Conservation (phyloP, 257 asterid genomes). For the Perilla frutescens region DNA sequence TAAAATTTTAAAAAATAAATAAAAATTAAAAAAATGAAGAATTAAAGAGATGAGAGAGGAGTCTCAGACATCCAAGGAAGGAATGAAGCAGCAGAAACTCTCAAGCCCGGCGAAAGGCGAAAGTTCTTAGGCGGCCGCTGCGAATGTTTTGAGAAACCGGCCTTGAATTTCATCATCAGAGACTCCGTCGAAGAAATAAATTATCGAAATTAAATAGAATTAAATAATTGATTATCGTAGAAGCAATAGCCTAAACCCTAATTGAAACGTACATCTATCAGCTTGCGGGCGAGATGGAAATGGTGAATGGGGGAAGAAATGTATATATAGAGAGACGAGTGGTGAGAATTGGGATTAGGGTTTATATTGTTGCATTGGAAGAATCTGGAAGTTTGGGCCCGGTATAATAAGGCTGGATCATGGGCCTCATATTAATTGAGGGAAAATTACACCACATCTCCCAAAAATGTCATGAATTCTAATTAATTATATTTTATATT, state of each 20-base stretch:
- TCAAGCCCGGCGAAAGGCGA: conserved; percentile 68
- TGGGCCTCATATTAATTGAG: conserved; percentile 17
- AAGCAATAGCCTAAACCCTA: too few relatives aligned
- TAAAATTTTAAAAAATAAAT: background rate
- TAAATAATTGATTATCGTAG: too few relatives aligned
- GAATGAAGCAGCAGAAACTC: conserved; percentile 56
- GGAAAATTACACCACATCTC: too few relatives aligned
- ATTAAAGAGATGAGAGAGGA: background rate
- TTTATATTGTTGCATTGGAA: conserved; percentile 21
- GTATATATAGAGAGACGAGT: background rate
- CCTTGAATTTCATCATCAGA: conserved; percentile 51
- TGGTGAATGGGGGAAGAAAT: conserved; percentile 1
- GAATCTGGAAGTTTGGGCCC: conserved; percentile 34
- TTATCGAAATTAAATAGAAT: background rate
- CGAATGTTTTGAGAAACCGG: conserved; percentile 72
- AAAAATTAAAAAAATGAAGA: background rate
- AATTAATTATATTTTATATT: too few relatives aligned
- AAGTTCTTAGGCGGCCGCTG: conserved; percentile 68
- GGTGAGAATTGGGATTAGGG: conserved; percentile 29
- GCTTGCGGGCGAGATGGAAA: background rate
- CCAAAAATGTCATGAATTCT: too few relatives aligned
- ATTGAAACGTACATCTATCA: too few relatives aligned
- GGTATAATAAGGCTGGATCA: background rate
- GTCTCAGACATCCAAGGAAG: conserved; percentile 71
- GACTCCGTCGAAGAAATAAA: conserved; percentile 9